These are phyloP conservation scores for Penicillium pulvis DNA, from an alignment of 495 filamentous ascomycete genomes.

Conservation along the genomic window DNA sequence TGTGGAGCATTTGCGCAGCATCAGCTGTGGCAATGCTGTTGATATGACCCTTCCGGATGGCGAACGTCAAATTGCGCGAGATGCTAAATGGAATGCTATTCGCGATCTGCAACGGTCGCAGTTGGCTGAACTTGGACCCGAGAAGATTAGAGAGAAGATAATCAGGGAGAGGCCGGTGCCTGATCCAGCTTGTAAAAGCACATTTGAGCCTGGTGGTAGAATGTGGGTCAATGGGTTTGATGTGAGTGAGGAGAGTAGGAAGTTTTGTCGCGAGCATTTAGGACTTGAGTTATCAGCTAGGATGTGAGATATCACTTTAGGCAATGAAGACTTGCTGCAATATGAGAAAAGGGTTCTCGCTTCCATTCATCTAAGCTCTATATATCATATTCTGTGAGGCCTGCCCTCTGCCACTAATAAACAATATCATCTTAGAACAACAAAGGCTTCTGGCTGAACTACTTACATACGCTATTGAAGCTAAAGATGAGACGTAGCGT, in stretches of 20 bases:
- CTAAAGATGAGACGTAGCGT: no score
- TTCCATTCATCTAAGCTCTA: no score
- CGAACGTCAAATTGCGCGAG: constrained; percentile 12
- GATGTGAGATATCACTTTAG: background rate
- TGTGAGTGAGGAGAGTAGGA: constrained; percentile 9
- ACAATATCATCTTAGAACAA: no score
- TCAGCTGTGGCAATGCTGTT: constrained; percentile 17
- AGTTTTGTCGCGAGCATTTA: constrained; percentile 7
- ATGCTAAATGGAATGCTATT: constrained; percentile 17
- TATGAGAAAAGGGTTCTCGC: no score
- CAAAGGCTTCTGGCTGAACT: no score
- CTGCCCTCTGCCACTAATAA: background rate
- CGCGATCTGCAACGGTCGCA: constrained; percentile 16
- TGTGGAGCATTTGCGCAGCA: constrained; percentile 17
- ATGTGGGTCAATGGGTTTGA: constrained; percentile 21
- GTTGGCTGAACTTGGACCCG: constrained; percentile 18
- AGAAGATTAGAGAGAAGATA: constrained; percentile 17
- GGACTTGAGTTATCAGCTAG: no score
- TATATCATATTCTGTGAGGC: background rate
- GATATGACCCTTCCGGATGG: constrained; percentile 22
- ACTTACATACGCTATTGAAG: no score
- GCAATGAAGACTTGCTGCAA: background rate
- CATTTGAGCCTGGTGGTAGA: constrained; percentile 21
- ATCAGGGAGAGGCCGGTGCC: constrained; percentile 15
- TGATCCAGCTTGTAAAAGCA: constrained; percentile 22